phyloP scores from a whole-genome alignment of 257 asterid genomes.

The Thymus mandschuricus region DNA sequence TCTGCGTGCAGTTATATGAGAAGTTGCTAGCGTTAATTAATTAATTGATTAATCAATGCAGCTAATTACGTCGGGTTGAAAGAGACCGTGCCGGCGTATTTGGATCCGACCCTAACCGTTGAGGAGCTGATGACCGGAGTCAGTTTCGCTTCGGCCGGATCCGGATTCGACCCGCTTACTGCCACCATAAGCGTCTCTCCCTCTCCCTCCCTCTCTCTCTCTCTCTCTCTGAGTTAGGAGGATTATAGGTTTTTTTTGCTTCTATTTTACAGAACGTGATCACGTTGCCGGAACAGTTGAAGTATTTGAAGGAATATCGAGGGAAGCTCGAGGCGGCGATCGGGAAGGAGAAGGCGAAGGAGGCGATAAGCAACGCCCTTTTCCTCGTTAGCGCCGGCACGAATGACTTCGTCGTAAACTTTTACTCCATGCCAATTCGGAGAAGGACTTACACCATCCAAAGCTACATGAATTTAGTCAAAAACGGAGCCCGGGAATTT shows the following conservation, averaged over 20 bases:
- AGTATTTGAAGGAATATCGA: conserved; percentile 53
- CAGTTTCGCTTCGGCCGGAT: conserved; percentile 89
- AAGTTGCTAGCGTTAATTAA: neutral
- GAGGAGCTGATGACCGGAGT: conserved; percentile 70
- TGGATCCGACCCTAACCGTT: conserved; percentile 56
- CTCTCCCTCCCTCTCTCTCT: conserved; percentile 30
- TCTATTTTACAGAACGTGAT: conserved; percentile 55
- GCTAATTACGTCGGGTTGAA: conserved; percentile 67
- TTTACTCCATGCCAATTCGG: conserved; percentile 61
- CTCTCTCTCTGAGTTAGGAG: neutral
- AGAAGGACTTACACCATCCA: conserved; percentile 49
- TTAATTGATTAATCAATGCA: conserved; percentile 32
- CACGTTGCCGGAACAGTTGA: conserved; percentile 50
- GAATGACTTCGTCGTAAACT: conserved; percentile 70
- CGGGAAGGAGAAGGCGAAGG: conserved; percentile 52
- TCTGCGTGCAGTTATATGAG: neutral
- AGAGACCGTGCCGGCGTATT: conserved; percentile 65
- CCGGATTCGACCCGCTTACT: conserved; percentile 88
- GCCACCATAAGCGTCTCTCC: conserved; percentile 54
- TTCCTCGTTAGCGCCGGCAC: conserved; percentile 78
- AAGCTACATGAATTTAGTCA: conserved; percentile 50
- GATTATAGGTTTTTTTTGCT: no score
- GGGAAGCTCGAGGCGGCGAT: conserved; percentile 42
- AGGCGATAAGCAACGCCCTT: conserved; percentile 48
- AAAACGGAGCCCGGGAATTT: conserved; percentile 38